Percentiles rank a stretch among this genome's conserved stretches.
Conservation (phyloP, 1,139 yeast species). For the Pichia sp. region DNA sequence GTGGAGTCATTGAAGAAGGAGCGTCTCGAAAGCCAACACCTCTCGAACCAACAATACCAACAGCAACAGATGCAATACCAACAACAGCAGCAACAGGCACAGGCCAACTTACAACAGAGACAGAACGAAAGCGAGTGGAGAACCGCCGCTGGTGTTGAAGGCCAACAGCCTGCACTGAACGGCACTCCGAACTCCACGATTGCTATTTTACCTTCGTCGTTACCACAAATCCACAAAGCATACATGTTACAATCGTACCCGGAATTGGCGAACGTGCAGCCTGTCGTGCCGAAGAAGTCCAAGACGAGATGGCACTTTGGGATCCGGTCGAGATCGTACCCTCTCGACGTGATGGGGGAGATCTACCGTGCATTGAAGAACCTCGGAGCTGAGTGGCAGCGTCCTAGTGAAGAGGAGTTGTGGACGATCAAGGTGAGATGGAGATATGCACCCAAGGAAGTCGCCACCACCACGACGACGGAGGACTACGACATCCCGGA, state of each 20-base stretch:
- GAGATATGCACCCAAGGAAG: conserved; percentile 61
- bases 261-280: conserved; percentile 59
- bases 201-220: conserved; percentile 88
- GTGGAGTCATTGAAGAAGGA: conserved; percentile 63
- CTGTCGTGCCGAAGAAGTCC: conserved; percentile 77
- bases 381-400: conserved; percentile 97
- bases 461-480: conserved; percentile 6
- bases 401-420: conserved; percentile 87
- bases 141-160: conserved; percentile 30
- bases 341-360: conserved; percentile 98
- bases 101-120: background rate
- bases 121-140: conserved; percentile 25
- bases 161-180: conserved; percentile 22
- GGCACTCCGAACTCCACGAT: conserved; percentile 66
- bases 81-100: conserved; percentile 15
- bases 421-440: conserved; percentile 99
- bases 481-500: conserved; percentile 46
- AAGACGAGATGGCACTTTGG: conserved; percentile 99
- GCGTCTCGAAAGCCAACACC: conserved; percentile 15
- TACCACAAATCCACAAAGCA: conserved; percentile 94
- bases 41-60: conserved; percentile 7
- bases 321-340: conserved; percentile 92
- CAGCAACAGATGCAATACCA: conserved; percentile 9
- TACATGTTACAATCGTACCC: conserved; percentile 65
- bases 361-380: conserved; percentile 91